These are phyloP conservation scores for Litsea cubeba DNA, from an alignment of 164 flowering plant species.

Conservation along the genomic window DNA sequence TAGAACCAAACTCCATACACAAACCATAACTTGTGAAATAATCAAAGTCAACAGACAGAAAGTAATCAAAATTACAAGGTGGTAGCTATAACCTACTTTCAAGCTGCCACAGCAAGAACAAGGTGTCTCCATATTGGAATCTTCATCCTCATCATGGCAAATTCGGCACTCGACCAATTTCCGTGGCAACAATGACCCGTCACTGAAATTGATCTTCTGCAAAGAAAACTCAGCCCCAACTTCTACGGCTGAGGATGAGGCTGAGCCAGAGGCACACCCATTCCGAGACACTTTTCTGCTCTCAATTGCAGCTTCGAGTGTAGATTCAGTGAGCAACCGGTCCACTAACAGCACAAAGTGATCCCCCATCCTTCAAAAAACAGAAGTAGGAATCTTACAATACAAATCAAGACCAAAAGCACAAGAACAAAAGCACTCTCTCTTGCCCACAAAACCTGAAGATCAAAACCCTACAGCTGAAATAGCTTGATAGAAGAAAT, in stretches of 20 bases:
- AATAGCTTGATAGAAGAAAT: background rate
- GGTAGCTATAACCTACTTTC: conserved; percentile 40
- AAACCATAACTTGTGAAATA: background rate
- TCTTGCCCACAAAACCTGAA: background rate
- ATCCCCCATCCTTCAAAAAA: conserved; percentile 60
- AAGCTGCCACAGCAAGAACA: conserved; percentile 89
- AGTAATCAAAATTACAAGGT: background rate
- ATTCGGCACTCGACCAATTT: conserved; percentile 68
- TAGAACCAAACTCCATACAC: background rate
- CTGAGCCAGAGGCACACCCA: conserved; percentile 12
- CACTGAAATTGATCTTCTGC: conserved; percentile 23
- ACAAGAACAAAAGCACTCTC: background rate
- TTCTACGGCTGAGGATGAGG: conserved; percentile 8
- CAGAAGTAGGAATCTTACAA: background rate
- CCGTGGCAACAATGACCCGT: conserved; percentile 20
- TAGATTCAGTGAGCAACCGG: conserved; percentile 57
- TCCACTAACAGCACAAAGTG: conserved; percentile 73
- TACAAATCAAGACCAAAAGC: background rate
- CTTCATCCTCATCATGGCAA: conserved; percentile 90
- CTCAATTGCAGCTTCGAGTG: conserved; percentile 51
- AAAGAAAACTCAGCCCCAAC: conserved; percentile 24
- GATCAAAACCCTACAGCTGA: background rate
- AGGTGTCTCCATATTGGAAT: conserved; percentile 72
- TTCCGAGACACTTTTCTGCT: conserved; percentile 26
- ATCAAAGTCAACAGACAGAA: background rate